Base-by-base conservation (phyloP, 2,329 filamentous ascomycete genomes). In the Celoporthe dispersa region DNA sequence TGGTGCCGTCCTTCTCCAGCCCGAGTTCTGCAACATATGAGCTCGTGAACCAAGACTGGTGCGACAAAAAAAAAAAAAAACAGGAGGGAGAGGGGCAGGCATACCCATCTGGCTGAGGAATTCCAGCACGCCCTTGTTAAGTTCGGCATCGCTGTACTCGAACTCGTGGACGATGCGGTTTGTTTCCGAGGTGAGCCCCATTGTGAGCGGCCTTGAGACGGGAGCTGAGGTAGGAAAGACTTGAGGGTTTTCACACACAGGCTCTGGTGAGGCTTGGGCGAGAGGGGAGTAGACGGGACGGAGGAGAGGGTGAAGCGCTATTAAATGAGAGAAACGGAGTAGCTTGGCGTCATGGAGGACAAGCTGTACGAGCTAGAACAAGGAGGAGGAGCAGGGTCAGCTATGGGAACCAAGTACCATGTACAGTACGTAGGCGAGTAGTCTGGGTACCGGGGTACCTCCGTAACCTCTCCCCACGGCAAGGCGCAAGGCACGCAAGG, bases 81-180 rank as follows among this genome's bases (percentile, higher is more conserved):
- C n/a, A 16, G 25, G 37, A 57, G 44, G 57, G 8, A 66, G 48
- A 65, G 22, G 16, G 68, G 2, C n/a, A 44, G 62, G 80, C 82
- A 69, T 81, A 86, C 92, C 85, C 91, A 98, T 94, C 83, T 98
- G 90, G 72, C 86, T 85, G 74, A 98, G 87, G 78, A 97, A 99
- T 80, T 97, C 94, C 73, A 89, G 85, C 72, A 97, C 94, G 74
- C 90, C 92, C 76, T 86, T 88, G 80, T 94, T 93, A 77, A 98
- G 87, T 81, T 94, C 87, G 67, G 90, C 88, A 76, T 94, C 87
- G 71, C 89, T 85, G 81, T 94, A 95, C 68, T 97, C 93, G 82
- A 98, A 98, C 80, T 96, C 89, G 75, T 88, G 88, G 76, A 93
- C 92, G 77, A 98, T 89, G 78, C 88, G 89, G 86, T 90, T 90